A percentile compares a stretch with the other conserved stretches of the same genome.
Evolutionary conservation across 2,329 filamentous ascomycete species (phyloP).

Genomic region (Pseudogymnoascus sp.): DNA sequence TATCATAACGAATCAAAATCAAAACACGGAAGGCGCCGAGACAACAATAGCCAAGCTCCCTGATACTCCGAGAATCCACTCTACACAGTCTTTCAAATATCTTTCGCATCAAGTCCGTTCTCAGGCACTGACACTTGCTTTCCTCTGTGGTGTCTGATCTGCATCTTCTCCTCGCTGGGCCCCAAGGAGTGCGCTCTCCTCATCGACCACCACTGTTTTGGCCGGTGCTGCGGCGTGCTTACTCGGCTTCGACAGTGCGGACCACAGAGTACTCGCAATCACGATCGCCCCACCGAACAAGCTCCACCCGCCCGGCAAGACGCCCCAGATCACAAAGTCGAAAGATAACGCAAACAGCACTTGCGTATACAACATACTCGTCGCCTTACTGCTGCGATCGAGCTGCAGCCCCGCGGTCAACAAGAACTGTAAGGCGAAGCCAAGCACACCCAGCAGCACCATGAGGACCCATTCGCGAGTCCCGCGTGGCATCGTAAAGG

Average conservation of each 20-base stretch:
- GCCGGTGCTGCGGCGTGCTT: neutral
- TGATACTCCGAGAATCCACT: neutral
- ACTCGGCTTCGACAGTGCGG: conserved; percentile 22
- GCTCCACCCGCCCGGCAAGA: conserved; percentile 25
- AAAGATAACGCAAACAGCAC: conserved; percentile 53
- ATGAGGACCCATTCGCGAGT: conserved; percentile 55
- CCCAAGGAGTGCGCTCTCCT: conserved; percentile 25
- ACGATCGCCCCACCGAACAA: conserved; percentile 25
- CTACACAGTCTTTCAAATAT: neutral
- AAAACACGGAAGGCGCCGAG: neutral
- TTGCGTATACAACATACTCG: conserved; percentile 63
- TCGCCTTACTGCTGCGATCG: conserved; percentile 31
- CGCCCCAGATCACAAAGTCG: conserved; percentile 28
- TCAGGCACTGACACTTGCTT: conserved; percentile 17
- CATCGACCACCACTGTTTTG: conserved; percentile 17
- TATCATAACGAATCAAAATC: neutral
- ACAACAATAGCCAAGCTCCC: neutral
- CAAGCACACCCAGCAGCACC: conserved; percentile 59
- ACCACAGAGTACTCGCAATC: conserved; percentile 26
- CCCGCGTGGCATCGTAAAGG: conserved; percentile 38
- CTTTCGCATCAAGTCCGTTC: neutral
- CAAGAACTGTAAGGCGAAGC: conserved; percentile 82
- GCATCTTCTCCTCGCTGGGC: conserved; percentile 12
- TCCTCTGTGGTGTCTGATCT: conserved; percentile 15
- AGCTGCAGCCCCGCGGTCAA: conserved; percentile 63